Evolutionary conservation across 805 yeast species (phyloP), one percentile per base, ranked within the genome.

Genomic region (Kazachstania martiniae): DNA sequence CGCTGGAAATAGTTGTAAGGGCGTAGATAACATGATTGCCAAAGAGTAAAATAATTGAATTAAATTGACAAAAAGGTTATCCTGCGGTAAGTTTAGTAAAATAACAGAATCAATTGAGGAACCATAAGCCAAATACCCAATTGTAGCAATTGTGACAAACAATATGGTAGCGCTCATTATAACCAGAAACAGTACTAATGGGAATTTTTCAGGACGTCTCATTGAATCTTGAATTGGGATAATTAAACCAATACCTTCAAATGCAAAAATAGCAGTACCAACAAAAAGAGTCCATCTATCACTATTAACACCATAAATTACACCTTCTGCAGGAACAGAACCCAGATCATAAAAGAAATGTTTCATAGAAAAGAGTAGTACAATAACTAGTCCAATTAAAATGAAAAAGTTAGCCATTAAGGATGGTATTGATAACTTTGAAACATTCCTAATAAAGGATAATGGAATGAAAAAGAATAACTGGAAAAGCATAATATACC

Each of bases 241-340:
- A 31, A 82, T 77, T 29, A 82, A 61, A 0, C 93, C 91, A 36
- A 82, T 80, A 1, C 93, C 93, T 58, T 82, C 93, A 49, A 80
- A 82, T n/a, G 91, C 85, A 61, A 82, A 82, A 19, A 82, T 81
- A 2, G 89, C 87, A 5, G 82, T 83, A 7, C 93, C 93, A 31
- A 81, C 74, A 47, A 81, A 81, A 29, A 82, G 56, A 0, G 89
- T 72, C 66, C 83, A 81, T 31, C 66, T 66, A 4, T 66, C 61
- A 19, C 60, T 39, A 51, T 80, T 80, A 57, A 80, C 68, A 21
- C 57, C 51, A 31, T 56, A 53, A 15, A 63, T 61, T 21, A 80
- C 63, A 3, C 70, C 74, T 7, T 61, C 62, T 1, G 75, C 75
- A 1, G 49, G 77, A 53, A 42, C 75, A 74, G 36, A 48, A 32